Conservation (phyloP, 225 moss, liverwort and hornwort genomes). For the Climacium dendroides region DNA sequence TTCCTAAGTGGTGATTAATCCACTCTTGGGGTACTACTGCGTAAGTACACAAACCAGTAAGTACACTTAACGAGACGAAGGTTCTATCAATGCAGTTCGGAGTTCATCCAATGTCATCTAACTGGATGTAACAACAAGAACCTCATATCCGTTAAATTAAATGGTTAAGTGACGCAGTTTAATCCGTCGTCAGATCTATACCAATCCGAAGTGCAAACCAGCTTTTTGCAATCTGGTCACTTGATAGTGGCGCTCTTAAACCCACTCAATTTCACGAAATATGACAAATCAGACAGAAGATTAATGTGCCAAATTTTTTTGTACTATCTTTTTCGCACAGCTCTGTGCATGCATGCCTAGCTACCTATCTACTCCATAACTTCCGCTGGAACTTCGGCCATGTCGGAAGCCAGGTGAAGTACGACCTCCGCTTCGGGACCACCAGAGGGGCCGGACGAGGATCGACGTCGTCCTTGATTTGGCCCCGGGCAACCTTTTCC, state of each 20-base stretch:
- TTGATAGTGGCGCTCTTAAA: not conserved
- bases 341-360: too few species aligned
- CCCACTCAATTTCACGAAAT: not conserved
- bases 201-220: not conserved
- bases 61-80: not conserved
- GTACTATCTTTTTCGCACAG: too few species aligned
- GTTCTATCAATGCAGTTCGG: not conserved
- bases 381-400: not conserved
- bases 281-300: not conserved
- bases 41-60: not conserved
- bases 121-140: not conserved
- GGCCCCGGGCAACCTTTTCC: not conserved
- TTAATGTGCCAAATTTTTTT: not conserved
- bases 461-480: not conserved
- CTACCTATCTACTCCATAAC: not conserved
- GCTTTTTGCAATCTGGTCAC: not conserved
- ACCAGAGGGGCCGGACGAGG: not conserved
- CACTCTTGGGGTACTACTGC: not conserved
- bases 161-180: not conserved
- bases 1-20: not conserved
- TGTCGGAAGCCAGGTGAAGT: not conserved
- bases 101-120: not conserved
- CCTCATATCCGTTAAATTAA: not conserved
- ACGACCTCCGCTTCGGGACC: not conserved
- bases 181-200: not conserved